Evolutionary conservation across 495 filamentous ascomycete genomes (phyloP), one percentile per base, ranked within the genome.

Genomic region (Aspergillus kassunensis): DNA sequence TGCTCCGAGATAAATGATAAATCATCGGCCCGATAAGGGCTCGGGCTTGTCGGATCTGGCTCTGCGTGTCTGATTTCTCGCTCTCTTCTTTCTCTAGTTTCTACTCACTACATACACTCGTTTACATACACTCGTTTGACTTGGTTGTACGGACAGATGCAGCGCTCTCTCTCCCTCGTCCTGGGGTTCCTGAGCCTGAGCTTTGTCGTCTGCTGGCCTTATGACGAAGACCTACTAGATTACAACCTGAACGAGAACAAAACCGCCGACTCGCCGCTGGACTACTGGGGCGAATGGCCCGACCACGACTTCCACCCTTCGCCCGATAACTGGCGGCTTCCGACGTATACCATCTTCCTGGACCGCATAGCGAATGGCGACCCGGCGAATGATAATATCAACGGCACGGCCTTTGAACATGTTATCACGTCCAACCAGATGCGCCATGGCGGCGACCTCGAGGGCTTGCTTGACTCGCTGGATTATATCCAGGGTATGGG

Each of bases 401-500:
- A 89, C 61, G 81, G 73, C 1, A 89, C 85, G 0, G 46, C 76
- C 5, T 89, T 80, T 60, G 86, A 89, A 61, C 82, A 85, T 57
- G 85, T 88, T 62, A 54, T 80, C 23, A 73, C 71, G 48, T 80
- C 77, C 48, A 89, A 78, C 42, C 85, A 88, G 63, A 77, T 89
- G 64, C 82, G 86, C 15, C 81, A 86, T 70, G 86, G 86, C 25
- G 86, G 86, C 16, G 86, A 89, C 61, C 69, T 86, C 16, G 71
- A 69, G 19, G 86, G 86, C 10, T 37, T 89, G 20, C 47, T 80
- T 48, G 80, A 85, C 54, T 81, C 79, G 12, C 66, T 89, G 49
- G 86, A 89, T 56, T 89, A 89, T 66, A 61, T 89, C 33, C 83
- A 85, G 44, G 86, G 86, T 39, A 83, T 86, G 81, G 86, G 86